Evolutionary conservation across 441 rosid species (phyloP).

Genomic region (Aleurites moluccanus): DNA sequence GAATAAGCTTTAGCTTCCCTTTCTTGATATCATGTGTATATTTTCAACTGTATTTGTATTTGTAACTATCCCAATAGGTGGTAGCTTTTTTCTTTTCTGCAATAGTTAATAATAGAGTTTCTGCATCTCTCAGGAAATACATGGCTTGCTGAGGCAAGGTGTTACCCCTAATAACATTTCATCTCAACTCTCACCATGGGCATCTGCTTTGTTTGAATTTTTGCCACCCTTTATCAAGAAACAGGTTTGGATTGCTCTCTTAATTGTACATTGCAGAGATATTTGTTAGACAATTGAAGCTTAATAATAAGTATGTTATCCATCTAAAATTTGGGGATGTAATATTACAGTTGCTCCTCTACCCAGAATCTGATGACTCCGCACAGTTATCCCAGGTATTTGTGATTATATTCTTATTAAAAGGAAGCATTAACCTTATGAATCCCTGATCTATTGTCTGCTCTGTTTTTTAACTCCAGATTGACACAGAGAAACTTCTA

Average conservation of each 20-base stretch:
- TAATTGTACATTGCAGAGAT: background rate
- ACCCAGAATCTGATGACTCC: constrained; percentile 97
- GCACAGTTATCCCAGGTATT: constrained; percentile 98
- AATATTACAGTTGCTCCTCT: constrained; percentile 97
- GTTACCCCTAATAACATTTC: constrained; percentile 67
- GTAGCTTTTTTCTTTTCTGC: constrained; percentile 11
- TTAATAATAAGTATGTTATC: constrained; percentile 7
- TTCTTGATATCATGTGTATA: background rate
- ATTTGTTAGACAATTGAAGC: constrained; percentile 18
- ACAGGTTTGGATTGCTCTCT: constrained; percentile 59
- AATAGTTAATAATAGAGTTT: background rate
- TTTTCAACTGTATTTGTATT: background rate
- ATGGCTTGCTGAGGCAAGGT: constrained; percentile 76
- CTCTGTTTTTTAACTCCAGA: constrained; percentile 40
- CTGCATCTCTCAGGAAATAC: constrained; percentile 72
- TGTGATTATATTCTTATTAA: constrained; percentile 19
- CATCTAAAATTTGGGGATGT: constrained; percentile 29
- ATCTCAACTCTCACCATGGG: constrained; percentile 98
- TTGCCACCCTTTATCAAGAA: constrained; percentile 89
- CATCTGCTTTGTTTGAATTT: constrained; percentile 92
- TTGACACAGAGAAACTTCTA: constrained; percentile 96
- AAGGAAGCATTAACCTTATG: background rate
- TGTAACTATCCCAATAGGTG: background rate
- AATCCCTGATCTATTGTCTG: constrained; percentile 22
- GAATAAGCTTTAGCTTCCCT: constrained; percentile 1